Percentiles rank a stretch among this genome's conserved stretches.
Conservation (phyloP, 495 filamentous ascomycete species). For the Aspergillus avenaceus region DNA sequence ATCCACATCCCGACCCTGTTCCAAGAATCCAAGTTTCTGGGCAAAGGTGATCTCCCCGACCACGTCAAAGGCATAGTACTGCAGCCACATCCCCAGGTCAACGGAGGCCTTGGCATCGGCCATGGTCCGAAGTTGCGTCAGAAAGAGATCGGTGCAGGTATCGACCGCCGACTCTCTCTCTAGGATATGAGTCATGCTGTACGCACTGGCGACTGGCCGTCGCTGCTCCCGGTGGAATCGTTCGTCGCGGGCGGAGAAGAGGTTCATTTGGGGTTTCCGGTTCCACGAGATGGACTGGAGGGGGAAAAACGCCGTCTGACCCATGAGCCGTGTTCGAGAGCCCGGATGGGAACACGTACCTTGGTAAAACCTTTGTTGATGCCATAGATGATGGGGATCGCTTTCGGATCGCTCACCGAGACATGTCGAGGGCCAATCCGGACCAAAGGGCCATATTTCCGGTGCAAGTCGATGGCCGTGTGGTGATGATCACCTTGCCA, state of each 20-base stretch:
- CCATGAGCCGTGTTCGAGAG: too few species aligned
- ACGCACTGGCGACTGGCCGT: slow-evolving; percentile 29
- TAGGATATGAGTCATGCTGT: slow-evolving; percentile 27
- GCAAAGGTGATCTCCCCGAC: slow-evolving; percentile 37
- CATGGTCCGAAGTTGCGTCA: slow-evolving; percentile 14
- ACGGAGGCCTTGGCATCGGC: slow-evolving; percentile 15
- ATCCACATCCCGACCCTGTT: slow-evolving; percentile 34
- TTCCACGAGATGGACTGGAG: slow-evolving; percentile 31
- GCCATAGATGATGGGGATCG: slow-evolving; percentile 36
- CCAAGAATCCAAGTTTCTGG: slow-evolving; percentile 37
- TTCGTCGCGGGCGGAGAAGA: slow-evolving; percentile 28
- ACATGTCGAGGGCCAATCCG: slow-evolving; percentile 37
- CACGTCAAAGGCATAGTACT: slow-evolving; percentile 45
- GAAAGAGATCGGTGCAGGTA: slow-evolving; percentile 25
- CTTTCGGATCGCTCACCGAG: slow-evolving; percentile 31
- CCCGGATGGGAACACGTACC: slow-evolving; percentile 12
- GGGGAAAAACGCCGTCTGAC: slow-evolving; percentile 39
- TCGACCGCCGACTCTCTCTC: slow-evolving; percentile 32
- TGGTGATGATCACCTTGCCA: slow-evolving; percentile 32
- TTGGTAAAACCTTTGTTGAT: slow-evolving; percentile 35
- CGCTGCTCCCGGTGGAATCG: slow-evolving; percentile 24
- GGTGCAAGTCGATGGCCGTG: slow-evolving; percentile 27
- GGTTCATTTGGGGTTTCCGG: slow-evolving; percentile 28
- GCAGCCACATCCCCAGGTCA: slow-evolving; percentile 39
- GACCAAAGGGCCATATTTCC: slow-evolving; percentile 36